These are phyloP conservation scores for Wickerhamomyces silvicola DNA, from an alignment of 805 yeast species.

Conservation along the genomic window DNA sequence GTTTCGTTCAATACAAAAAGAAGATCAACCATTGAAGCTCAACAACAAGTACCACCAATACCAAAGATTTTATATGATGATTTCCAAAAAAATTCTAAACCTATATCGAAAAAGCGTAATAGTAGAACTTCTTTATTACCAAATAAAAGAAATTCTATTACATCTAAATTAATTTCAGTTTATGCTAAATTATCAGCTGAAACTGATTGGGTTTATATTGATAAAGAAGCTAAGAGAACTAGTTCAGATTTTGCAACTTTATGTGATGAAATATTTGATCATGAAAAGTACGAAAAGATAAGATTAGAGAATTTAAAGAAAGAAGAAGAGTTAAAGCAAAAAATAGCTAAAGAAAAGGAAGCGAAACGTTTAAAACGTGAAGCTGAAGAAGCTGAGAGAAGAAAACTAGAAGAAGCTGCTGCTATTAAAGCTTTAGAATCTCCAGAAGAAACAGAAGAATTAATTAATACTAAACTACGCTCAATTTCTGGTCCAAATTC, in stretches of 20 bases:
- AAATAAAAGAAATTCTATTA: conserved; percentile 61
- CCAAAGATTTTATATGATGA: conserved; percentile 9
- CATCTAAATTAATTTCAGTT: conserved; percentile 62
- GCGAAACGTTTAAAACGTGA: conserved; percentile 19
- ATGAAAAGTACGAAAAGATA: conserved; percentile 56
- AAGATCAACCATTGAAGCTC: conserved; percentile 18
- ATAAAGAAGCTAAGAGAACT: conserved; percentile 67
- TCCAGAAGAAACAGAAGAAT: conserved; percentile 16
- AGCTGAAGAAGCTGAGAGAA: conserved; percentile 13
- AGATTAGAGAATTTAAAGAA: conserved; percentile 32
- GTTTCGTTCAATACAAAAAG: conserved; percentile 37
- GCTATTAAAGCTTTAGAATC: conserved; percentile 10
- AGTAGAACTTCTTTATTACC: conserved; percentile 33
- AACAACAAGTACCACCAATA: conserved; percentile 10
- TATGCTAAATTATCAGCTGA: conserved; percentile 62
- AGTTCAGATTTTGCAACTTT: conserved; percentile 72
- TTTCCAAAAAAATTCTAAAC: conserved; percentile 1
- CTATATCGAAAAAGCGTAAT: conserved; percentile 16
- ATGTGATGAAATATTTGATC: conserved; percentile 71
- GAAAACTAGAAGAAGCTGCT: conserved; percentile 11
- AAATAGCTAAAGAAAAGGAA: conserved; percentile 17
- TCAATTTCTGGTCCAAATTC: conserved; percentile 34
- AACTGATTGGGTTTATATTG: conserved; percentile 62
- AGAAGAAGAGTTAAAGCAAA: conserved; percentile 41
- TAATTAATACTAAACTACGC: conserved; percentile 21